Evolutionary conservation across 176 grass and related monocot genomes (phyloP).

Genomic region (Rhynchospora pubera): DNA sequence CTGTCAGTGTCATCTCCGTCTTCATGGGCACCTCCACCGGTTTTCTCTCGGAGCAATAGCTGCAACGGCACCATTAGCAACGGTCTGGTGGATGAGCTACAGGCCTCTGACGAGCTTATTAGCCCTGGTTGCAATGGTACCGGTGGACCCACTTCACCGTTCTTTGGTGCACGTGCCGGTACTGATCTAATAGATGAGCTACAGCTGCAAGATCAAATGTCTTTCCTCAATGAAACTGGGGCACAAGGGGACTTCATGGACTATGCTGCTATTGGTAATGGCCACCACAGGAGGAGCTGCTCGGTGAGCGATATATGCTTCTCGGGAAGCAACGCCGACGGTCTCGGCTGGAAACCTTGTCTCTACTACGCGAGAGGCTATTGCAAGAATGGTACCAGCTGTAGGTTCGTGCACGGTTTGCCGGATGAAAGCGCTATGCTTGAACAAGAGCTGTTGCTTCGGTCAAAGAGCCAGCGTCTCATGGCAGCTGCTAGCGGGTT

Average conservation of each 20-base stretch:
- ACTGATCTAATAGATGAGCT: slow-evolving; percentile 42
- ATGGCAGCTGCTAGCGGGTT: slow-evolving; percentile 40
- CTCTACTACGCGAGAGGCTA: slow-evolving; percentile 82
- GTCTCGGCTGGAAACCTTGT: slow-evolving; percentile 71
- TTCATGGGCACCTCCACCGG: slow-evolving; percentile 42
- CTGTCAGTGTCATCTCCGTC: slow-evolving; percentile 57
- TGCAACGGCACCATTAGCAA: slow-evolving; percentile 24
- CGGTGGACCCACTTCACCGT: slow-evolving; percentile 26
- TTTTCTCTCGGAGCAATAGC: slow-evolving; percentile 56
- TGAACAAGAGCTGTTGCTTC: slow-evolving; percentile 55
- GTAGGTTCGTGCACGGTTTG: slow-evolving; percentile 70
- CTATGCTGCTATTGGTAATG: slow-evolving; percentile 31
- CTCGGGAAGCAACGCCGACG: slow-evolving; percentile 22
- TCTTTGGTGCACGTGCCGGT: slow-evolving; percentile 25
- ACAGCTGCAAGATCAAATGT: slow-evolving; percentile 73
- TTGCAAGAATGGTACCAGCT: slow-evolving; percentile 88
- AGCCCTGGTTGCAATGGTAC: slow-evolving; percentile 28
- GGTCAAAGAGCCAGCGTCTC: slow-evolving; percentile 66
- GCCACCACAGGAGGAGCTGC: slow-evolving; percentile 51
- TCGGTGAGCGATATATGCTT: slow-evolving; percentile 65
- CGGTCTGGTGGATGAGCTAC: slow-evolving; percentile 34
- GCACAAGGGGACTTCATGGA: slow-evolving; percentile 29
- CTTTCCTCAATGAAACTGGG: slow-evolving; percentile 50
- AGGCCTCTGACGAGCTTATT: slow-evolving; percentile 42
- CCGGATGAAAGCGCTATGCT: slow-evolving; percentile 37